Conservation (phyloP, 306 rosid genomes). For the Senna siamea region DNA sequence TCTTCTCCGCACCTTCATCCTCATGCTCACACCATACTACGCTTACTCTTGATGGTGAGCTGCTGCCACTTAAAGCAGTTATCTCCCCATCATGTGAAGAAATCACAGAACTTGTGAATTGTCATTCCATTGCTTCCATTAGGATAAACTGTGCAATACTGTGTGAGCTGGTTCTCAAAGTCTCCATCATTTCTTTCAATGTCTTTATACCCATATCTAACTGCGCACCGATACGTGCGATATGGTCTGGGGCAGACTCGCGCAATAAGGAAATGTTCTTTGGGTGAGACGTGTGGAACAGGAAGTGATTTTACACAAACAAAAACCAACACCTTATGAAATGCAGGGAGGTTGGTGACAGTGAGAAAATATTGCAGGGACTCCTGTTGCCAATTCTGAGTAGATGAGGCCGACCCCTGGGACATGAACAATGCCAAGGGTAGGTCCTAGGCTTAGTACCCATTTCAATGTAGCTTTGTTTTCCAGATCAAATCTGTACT, state of each 20-base stretch:
- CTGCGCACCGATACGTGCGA: conserved; percentile 81
- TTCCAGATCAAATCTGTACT: conserved; percentile 72
- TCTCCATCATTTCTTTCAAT: conserved; percentile 70
- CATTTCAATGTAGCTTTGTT: conserved; percentile 84
- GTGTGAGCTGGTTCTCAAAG: conserved; percentile 76
- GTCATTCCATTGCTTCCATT: conserved; percentile 78
- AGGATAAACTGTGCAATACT: conserved; percentile 77
- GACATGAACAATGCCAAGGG: conserved; percentile 84
- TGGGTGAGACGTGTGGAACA: conserved; percentile 75
- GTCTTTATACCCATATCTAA: conserved; percentile 87
- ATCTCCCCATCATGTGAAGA: conserved; percentile 67
- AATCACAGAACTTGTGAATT: conserved; percentile 51
- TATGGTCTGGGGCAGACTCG: conserved; percentile 72
- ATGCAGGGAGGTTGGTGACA: conserved; percentile 85
- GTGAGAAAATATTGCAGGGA: conserved; percentile 84
- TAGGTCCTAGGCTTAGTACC: conserved; percentile 80
- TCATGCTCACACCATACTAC: conserved; percentile 49
- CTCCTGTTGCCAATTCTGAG: conserved; percentile 80
- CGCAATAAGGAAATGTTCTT: conserved; percentile 79
- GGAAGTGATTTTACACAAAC: conserved; percentile 80
- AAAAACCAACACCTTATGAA: conserved; percentile 77
- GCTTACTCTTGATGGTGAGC: conserved; percentile 47
- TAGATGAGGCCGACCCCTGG: conserved; percentile 85
- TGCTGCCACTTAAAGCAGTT: conserved; percentile 71
- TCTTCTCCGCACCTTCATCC: conserved; percentile 39